These are phyloP conservation scores for Malassezia yamatoensis DNA, from an alignment of 1,284 basidiomycete genomes.

Conservation along the genomic window DNA sequence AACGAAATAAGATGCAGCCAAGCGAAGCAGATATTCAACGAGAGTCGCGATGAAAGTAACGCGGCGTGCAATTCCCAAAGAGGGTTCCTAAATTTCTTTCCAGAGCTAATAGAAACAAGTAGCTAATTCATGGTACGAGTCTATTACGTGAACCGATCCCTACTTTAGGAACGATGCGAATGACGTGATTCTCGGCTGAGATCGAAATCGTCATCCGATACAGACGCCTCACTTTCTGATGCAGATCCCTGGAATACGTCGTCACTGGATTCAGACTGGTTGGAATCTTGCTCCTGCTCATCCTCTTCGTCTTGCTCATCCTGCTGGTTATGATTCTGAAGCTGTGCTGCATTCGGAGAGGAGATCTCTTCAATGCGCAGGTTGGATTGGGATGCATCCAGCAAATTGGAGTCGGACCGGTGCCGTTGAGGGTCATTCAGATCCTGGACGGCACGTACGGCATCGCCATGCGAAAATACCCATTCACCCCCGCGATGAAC, in stretches of 20 bases:
- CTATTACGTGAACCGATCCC: too few species aligned
- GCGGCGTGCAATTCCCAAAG: too few species aligned
- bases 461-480: slow-evolving; percentile 12
- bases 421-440: neutral
- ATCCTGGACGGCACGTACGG: neutral
- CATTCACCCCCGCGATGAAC: slow-evolving; percentile 9
- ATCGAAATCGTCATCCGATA: slow-evolving; percentile 4
- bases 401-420: too few species aligned
- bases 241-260: neutral
- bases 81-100: too few species aligned
- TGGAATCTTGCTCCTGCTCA: neutral
- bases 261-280: neutral
- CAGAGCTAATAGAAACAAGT: too few species aligned
- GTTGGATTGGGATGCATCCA: too few species aligned
- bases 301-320: neutral
- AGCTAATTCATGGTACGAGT: too few species aligned
- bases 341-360: too few species aligned
- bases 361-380: too few species aligned
- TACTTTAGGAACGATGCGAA: neutral
- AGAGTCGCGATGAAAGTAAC: too few species aligned
- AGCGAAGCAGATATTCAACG: neutral
- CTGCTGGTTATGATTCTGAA: neutral
- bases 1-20: neutral
- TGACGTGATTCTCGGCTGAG: neutral
- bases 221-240: neutral